A percentile compares a stretch with the other conserved stretches of the same genome.
Evolutionary conservation across 2,329 filamentous ascomycete genomes (phyloP).

Genomic region (Lasiodiplodia hormozganensis): DNA sequence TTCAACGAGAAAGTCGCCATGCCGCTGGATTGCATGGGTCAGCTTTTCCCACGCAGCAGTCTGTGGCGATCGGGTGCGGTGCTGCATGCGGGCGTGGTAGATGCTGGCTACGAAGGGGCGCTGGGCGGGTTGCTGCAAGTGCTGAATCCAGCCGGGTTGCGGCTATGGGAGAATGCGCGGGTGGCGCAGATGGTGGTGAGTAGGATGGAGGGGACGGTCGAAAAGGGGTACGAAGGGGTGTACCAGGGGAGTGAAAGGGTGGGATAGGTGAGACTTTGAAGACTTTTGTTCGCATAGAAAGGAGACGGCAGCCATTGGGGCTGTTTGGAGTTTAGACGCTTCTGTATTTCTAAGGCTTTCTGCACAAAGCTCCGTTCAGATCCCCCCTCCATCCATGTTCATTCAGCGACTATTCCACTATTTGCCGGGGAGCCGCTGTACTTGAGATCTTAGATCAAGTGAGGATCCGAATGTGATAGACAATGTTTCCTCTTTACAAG

Average conservation of each 20-base stretch:
- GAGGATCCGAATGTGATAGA: no score
- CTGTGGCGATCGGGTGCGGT: conserved; percentile 50
- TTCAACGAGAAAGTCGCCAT: conserved; percentile 52
- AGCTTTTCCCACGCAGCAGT: conserved; percentile 48
- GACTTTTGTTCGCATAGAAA: no score
- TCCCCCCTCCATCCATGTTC: no score
- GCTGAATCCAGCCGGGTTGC: conserved; percentile 45
- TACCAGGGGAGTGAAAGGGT: conserved; percentile 40
- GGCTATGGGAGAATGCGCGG: conserved; percentile 44
- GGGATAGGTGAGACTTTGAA: not conserved
- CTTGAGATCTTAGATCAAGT: no score
- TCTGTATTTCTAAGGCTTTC: no score
- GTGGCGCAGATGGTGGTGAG: conserved; percentile 53
- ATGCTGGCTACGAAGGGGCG: conserved; percentile 52
- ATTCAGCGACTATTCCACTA: no score
- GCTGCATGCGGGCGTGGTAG: conserved; percentile 50
- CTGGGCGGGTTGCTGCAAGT: conserved; percentile 50
- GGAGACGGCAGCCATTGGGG: no score
- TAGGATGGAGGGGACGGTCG: conserved; percentile 44
- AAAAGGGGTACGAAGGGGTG: conserved; percentile 46
- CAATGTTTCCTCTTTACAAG: no score
- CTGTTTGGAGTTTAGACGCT: no score
- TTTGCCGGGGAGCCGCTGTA: no score
- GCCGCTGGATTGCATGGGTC: conserved; percentile 50
- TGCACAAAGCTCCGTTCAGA: no score